Conservation (phyloP, 306 rosid species). For the Casuarina equisetifolia region DNA sequence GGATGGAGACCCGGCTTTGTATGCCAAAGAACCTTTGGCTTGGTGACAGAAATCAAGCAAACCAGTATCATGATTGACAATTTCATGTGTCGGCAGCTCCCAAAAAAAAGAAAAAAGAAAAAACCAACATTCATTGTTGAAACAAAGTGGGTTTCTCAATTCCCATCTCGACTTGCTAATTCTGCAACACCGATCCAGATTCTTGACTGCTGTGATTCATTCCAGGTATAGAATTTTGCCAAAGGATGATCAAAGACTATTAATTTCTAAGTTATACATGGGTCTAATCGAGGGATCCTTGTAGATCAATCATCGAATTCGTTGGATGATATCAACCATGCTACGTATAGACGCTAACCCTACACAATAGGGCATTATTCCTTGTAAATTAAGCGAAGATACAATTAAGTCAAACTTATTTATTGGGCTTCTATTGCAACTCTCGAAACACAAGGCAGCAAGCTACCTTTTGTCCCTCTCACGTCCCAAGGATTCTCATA, state of each 20-base stretch:
- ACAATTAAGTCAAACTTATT: constrained; percentile 41
- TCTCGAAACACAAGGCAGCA: constrained; percentile 40
- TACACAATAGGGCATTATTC: constrained; percentile 36
- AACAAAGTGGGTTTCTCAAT: no score
- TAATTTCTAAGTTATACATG: constrained; percentile 25
- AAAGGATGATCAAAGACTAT: constrained; percentile 23
- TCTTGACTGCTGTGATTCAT: no score
- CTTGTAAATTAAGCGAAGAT: constrained; percentile 44
- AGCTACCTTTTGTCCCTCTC: constrained; percentile 35
- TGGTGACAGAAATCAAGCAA: no score
- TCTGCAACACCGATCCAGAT: no score
- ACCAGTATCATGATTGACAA: no score
- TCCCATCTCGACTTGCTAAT: no score
- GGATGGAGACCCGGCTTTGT: neutral
- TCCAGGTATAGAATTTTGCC: no score
- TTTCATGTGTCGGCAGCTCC: no score
- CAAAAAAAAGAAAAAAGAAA: no score
- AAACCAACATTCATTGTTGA: no score
- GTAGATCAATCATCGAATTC: constrained; percentile 9
- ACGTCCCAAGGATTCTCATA: constrained; percentile 34
- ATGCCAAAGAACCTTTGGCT: no score
- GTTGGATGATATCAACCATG: constrained; percentile 39
- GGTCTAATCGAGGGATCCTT: constrained; percentile 28
- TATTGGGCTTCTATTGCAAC: constrained; percentile 16
- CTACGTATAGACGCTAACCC: constrained; percentile 46